These are phyloP conservation scores for Rhytidhysteron rufulum DNA, from an alignment of 2,329 filamentous ascomycete species.

Conservation along the genomic window DNA sequence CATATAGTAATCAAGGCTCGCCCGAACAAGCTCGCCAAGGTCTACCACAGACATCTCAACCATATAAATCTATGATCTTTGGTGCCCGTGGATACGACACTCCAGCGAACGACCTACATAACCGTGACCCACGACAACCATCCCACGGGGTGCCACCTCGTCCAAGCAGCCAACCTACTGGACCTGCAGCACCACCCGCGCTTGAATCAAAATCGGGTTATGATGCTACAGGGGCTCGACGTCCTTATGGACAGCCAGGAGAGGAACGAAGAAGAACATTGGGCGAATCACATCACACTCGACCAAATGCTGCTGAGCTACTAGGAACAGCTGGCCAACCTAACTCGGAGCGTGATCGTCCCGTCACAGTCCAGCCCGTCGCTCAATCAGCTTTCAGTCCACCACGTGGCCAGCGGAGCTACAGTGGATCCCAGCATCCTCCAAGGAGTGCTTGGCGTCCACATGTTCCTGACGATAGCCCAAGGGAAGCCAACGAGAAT, in stretches of 20 bases:
- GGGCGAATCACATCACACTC: constrained; percentile 30
- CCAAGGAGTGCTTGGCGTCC: constrained; percentile 29
- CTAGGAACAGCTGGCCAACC: constrained; percentile 19
- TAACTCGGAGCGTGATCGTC: constrained; percentile 25
- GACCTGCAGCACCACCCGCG: constrained; percentile 19
- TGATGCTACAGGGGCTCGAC: constrained; percentile 21
- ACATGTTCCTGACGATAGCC: constrained; percentile 19
- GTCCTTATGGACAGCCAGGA: constrained; percentile 21
- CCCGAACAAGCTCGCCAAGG: constrained; percentile 31
- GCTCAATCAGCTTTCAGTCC: constrained; percentile 36
- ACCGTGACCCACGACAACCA: constrained; percentile 21
- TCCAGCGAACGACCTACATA: constrained; percentile 22
- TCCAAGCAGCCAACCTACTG: constrained; percentile 38
- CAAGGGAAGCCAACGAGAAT: constrained; percentile 22
- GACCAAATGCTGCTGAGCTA: constrained; percentile 30
- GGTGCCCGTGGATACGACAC: constrained; percentile 28
- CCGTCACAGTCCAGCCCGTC: constrained; percentile 37
- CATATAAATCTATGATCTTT: constrained; percentile 30
- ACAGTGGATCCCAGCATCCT: constrained; percentile 15
- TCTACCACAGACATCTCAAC: constrained; percentile 24
- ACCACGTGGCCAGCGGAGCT: constrained; percentile 23
- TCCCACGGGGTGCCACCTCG: constrained; percentile 30
- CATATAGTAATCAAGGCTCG: constrained; percentile 29
- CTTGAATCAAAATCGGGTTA: constrained; percentile 20
- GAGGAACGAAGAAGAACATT: constrained; percentile 33